Base-by-base conservation (phyloP, 2,329 filamentous ascomycete species). In the Neonectria coccinea region DNA sequence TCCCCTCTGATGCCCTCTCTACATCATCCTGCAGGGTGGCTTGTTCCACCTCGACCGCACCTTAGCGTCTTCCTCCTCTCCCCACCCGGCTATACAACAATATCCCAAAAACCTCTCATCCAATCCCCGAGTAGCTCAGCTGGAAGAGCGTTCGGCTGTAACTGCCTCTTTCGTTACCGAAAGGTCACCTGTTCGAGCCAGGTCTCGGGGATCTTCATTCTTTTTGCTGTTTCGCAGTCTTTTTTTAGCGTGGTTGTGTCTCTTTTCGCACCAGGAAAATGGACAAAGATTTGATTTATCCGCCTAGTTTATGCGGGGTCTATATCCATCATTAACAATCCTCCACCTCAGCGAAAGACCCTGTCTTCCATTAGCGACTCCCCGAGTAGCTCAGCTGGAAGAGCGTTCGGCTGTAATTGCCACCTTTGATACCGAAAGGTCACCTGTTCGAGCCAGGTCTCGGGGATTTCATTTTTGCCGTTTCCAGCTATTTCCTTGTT, bases 331-430 rank as follows among this genome's bases (percentile, higher is more conserved):
- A 64, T 56, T 44, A 48, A 36, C 11, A 6, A 1, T 0, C 5
- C 22, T 18, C 1, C 4, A n/a, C 6, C 3, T 14, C 20, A 53
- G 3, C 53, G 31, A 45, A 29, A 47, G 48, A 62, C 59, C 59
- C 59, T 16, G 56, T 66, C 66, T 66, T 70, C 63, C 45, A 7
- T 48, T 36, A 52, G 48, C 36, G 61, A 51, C 42, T 68, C 70
- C 70, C 70, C 70, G 65, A 72, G 64, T 72, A 72, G 70, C 70
- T 72, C 70, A 72, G 70, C 67, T 72, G 70, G 70, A 72, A 72
- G 70, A 72, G 70, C 69, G 69, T 72, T 70, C 66, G 69, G 59
- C 70, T 72, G 70, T 72, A 72, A 72, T 55, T 45, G 64, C 47
- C 41, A 33, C 39, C 42, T 27, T 60, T 41, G 63, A 61, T 54